phyloP scores from a whole-genome alignment of 106 monocot genomes.

The Dioscorea alata region DNA sequence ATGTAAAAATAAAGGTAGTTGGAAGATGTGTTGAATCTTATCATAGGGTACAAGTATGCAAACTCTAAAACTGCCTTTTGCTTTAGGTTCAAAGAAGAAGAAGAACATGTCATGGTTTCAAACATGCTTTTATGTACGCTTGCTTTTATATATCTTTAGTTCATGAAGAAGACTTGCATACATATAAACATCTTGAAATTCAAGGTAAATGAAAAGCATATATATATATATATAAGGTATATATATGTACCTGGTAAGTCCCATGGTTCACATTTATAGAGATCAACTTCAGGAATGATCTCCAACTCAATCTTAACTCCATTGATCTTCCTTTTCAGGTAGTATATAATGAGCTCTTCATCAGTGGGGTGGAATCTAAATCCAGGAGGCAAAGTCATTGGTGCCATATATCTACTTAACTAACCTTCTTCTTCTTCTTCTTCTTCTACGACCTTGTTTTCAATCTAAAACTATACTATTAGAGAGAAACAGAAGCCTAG shows the following conservation, averaged over 20 bases:
- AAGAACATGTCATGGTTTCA: too few relatives aligned
- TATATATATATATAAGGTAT: too few relatives aligned
- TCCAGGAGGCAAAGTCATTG: slow-evolving; percentile 41
- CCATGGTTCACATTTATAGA: slow-evolving; percentile 60
- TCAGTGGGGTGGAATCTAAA: slow-evolving; percentile 56
- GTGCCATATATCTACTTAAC: slow-evolving; percentile 23
- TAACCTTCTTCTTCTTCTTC: neutral
- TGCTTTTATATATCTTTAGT: too few relatives aligned
- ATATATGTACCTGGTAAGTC: slow-evolving; percentile 33
- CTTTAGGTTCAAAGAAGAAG: too few relatives aligned
- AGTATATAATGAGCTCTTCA: slow-evolving; percentile 42
- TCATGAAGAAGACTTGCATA: too few relatives aligned
- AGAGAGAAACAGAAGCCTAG: neutral
- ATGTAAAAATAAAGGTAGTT: neutral
- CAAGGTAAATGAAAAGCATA: neutral
- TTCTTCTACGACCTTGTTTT: too few relatives aligned
- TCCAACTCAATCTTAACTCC: slow-evolving; percentile 41
- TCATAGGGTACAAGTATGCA: too few relatives aligned
- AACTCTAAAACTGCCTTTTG: too few relatives aligned
- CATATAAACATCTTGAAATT: too few relatives aligned
- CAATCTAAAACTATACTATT: too few relatives aligned
- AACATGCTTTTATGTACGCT: too few relatives aligned
- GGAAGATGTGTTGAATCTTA: too few relatives aligned
- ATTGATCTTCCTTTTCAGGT: slow-evolving; percentile 53
- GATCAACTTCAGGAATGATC: slow-evolving; percentile 50